Evolutionary conservation across 805 yeast species (phyloP), one percentile per base, ranked within the genome.

Genomic region (Priceomyces carsonii): DNA sequence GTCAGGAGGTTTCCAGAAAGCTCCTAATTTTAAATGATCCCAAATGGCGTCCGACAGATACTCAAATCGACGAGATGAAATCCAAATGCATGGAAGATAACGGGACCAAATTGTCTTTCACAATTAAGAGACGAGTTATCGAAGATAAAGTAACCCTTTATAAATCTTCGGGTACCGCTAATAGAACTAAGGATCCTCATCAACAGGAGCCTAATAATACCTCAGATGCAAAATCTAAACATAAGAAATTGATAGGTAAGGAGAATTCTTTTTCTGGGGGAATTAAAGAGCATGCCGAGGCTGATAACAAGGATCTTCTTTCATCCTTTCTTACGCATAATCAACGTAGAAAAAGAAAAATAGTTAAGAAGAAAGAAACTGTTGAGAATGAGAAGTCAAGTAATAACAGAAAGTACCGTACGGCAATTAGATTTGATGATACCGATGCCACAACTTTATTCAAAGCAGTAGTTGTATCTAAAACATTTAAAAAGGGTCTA

Each of bases 391-490:
- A 17, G 27, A 24, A 25, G 14, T 31, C 33, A 15, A 36, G 32
- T 15, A 22, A 22, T 9, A 23, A 24, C 24, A 45, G 51, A 33
- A 40, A 45, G 27, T 39, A 39, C 16, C 37, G 53, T 16, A 28
- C 47, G 2, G 19, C 43, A 4, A 25, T 40, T 8, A 54, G 50
- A 34, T 57, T 69, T 39, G 68, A 64, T 19, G 63, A 66, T 29
- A 45, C 63, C 4, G 82, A 83, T 40, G 67, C 76, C 1, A 73
- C 80, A 15, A 62, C 69, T 2, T 62, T 88, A 25, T 75, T 79
- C 45, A 71, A 86, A 41, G 73, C 82, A 2, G 83, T 83, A 9
- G 77, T 84, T 8, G 80, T 86, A 13, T 75, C 82, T 3, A 80
- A 82, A 42, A 74, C 89, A 10, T 70, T 84, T 25, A 53, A 55